These are phyloP conservation scores for Aspergillus melleus DNA, from an alignment of 2,329 filamentous ascomycete species.

Conservation along the genomic window DNA sequence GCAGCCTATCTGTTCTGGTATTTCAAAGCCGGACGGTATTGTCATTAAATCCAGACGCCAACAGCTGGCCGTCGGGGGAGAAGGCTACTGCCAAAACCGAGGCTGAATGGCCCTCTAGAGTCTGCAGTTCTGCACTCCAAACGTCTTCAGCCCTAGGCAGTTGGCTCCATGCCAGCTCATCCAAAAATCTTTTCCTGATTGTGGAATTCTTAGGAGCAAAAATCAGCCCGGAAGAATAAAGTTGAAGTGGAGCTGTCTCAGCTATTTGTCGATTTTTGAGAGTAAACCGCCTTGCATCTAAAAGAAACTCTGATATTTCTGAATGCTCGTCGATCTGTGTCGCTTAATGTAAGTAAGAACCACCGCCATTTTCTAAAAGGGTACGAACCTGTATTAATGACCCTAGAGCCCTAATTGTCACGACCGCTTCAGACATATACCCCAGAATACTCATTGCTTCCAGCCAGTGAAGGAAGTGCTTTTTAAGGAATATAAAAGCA, in stretches of 20 bases:
- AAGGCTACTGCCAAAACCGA: background rate
- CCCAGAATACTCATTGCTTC: conserved; percentile 24
- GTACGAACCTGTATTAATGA: too few relatives aligned
- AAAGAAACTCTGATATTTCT: conserved; percentile 22
- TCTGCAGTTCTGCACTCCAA: conserved; percentile 6
- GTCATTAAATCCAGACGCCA: background rate
- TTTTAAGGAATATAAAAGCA: too few relatives aligned
- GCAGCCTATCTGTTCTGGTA: too few relatives aligned
- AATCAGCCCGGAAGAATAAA: conserved; percentile 33
- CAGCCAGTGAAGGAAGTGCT: conserved; percentile 27
- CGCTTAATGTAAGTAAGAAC: background rate
- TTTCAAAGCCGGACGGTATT: background rate
- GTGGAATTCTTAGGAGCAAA: conserved; percentile 30
- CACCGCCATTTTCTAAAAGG: too few relatives aligned
- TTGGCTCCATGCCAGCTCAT: conserved; percentile 11
- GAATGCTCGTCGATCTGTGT: conserved; percentile 10
- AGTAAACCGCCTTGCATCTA: conserved; percentile 33
- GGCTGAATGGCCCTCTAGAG: background rate
- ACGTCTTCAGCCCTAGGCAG: too few relatives aligned
- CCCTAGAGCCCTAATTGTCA: conserved; percentile 17
- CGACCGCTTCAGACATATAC: conserved; percentile 16
- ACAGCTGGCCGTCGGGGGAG: background rate
- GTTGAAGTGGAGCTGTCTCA: conserved; percentile 33
- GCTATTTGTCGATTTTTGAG: conserved; percentile 27
- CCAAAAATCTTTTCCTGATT: conserved; percentile 27